Evolutionary conservation across 177 flowering plant genomes (phyloP).

Genomic region (Tripterygium wilfordii): DNA sequence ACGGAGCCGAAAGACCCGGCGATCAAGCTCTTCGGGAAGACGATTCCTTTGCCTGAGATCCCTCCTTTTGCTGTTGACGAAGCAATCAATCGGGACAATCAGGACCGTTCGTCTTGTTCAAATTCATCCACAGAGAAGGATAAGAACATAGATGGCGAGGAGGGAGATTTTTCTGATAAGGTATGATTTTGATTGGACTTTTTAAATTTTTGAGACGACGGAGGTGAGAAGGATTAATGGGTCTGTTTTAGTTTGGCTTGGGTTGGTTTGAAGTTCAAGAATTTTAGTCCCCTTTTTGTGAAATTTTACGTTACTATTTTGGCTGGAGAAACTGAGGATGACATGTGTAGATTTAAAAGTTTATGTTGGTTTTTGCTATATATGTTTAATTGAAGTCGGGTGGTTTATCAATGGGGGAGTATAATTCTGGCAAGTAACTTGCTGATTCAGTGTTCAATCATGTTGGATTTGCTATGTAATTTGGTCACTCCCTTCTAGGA

Average conservation of each 20-base stretch:
- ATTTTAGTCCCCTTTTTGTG: not conserved
- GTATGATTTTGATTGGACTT: conserved; percentile 5
- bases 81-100: not conserved
- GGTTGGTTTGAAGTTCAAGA: not conserved
- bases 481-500: no score
- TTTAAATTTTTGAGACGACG: conserved; percentile 9
- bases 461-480: no score
- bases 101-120: conserved; percentile 5
- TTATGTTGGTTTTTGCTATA: no score
- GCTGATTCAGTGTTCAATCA: no score
- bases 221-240: conserved; percentile 4
- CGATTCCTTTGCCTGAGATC: conserved; percentile 31
- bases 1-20: conserved; percentile 45
- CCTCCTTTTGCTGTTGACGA: not conserved
- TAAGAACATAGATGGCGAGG: conserved; percentile 5
- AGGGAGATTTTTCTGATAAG: conserved; percentile 13
- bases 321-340: no score
- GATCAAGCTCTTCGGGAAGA: conserved; percentile 57
- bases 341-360: no score
- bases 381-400: no score
- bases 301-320: not conserved
- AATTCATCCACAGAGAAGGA: conserved; percentile 7
- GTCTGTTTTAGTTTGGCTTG: conserved; percentile 11
- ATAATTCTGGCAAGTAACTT: no score
- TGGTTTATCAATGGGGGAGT: no score